Evolutionary conservation across 139 green algal genomes (phyloP).

Genomic region (Picocystis salinarum): DNA sequence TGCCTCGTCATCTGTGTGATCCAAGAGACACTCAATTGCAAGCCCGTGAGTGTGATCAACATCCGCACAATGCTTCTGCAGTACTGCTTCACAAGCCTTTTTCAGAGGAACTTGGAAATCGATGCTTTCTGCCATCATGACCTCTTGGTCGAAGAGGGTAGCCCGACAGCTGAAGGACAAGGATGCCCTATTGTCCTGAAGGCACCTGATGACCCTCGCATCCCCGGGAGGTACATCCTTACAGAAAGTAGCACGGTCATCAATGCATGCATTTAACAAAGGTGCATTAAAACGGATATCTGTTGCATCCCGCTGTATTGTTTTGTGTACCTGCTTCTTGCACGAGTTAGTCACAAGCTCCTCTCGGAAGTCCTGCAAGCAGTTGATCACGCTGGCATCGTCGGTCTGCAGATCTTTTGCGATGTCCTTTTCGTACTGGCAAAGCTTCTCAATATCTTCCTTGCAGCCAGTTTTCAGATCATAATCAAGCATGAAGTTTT

Average conservation of each 20-base stretch:
- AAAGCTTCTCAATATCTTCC: conserved; percentile 31
- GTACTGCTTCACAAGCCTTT: too few relatives aligned
- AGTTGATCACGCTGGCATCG: conserved; percentile 21
- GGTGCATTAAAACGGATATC: conserved; percentile 70
- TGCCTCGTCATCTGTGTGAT: conserved; percentile 34
- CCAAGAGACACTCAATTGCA: conserved; percentile 40
- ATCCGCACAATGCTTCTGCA: too few relatives aligned
- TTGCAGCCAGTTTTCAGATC: conserved; percentile 24
- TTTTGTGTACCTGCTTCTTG: conserved; percentile 25
- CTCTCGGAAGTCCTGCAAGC: conserved; percentile 17
- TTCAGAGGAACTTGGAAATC: conserved; percentile 66
- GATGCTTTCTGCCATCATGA: conserved; percentile 42
- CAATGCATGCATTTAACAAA: conserved; percentile 42
- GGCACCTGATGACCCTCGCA: conserved; percentile 59
- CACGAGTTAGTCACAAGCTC: conserved; percentile 24
- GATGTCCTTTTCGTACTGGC: conserved; percentile 20
- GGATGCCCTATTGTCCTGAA: conserved; percentile 39
- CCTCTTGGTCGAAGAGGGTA: conserved; percentile 52
- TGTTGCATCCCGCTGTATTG: conserved; percentile 31
- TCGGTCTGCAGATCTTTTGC: conserved; percentile 8
- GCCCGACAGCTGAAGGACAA: conserved; percentile 38
- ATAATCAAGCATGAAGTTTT: conserved; percentile 48
- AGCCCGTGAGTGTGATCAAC: too few relatives aligned
- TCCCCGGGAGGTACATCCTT: conserved; percentile 23
- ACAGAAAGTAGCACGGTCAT: conserved; percentile 37